Conservation (phyloP, 495 filamentous ascomycete species). For the Neurospora sp. region DNA sequence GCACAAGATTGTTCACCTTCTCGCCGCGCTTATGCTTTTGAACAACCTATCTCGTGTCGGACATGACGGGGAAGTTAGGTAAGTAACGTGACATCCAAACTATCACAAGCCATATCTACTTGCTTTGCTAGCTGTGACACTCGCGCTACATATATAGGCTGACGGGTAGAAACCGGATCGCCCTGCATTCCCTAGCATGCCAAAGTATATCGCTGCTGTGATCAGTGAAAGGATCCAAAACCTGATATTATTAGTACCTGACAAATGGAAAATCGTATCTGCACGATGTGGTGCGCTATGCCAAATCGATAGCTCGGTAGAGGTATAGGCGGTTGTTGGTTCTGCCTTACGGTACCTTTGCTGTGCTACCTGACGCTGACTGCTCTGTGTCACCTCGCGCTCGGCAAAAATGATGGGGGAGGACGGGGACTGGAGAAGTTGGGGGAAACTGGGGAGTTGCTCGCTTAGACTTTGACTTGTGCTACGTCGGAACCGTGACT, state of each 20-base stretch:
- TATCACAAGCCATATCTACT: not conserved
- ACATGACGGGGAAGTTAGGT: not conserved
- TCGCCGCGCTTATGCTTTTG: not conserved
- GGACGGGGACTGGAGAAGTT: not conserved
- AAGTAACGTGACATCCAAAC: not conserved
- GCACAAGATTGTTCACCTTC: not conserved
- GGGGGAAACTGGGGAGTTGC: not conserved
- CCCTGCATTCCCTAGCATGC: no score
- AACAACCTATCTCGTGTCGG: not conserved
- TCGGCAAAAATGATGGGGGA: not conserved
- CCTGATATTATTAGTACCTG: no score
- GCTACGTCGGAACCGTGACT: not conserved
- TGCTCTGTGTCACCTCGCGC: not conserved
- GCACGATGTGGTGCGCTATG: not conserved
- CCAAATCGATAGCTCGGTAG: not conserved
- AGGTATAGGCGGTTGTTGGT: no score
- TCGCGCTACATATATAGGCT: no score
- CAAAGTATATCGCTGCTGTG: no score
- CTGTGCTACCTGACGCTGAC: not conserved
- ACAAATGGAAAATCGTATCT: not conserved
- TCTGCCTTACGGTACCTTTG: not conserved
- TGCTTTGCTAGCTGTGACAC: no score
- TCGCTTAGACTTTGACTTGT: not conserved
- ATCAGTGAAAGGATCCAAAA: no score
- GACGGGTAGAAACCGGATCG: not conserved